Base-by-base conservation (phyloP, 2,329 filamentous ascomycete genomes). In the Alternaria arbusti region DNA sequence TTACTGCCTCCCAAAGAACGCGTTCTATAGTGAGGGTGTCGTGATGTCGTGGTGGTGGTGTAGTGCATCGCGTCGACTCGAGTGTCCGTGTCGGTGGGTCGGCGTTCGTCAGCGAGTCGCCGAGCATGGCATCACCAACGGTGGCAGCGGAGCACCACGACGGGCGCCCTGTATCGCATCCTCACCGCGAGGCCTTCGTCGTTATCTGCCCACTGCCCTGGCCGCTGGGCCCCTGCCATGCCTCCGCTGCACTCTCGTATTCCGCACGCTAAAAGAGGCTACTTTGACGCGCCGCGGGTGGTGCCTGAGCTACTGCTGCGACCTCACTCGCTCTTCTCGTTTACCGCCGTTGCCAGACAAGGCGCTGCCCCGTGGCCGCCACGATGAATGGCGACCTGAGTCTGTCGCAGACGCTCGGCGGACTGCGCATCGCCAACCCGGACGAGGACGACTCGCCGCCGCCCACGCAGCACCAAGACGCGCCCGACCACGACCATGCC, bases 371-470 rank as follows among this genome's bases (percentile, higher is more conserved):
- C 61, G 54, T 54, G 62, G 64, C 73, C 67, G 68, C 70, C 72
- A 76, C 78, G 80, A 97, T 97, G 94, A 93, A 94, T 84, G 93
- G 92, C 82, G 94, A 97, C 84, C 84, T 97, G 79, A 97, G 92
- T 82, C 89, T 98, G 71, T 96, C 94, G 78, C 92, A 94, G 84
- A 93, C 93, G 77, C 87, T 98, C 76, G 96, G 96, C 77, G 95
- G 95, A 75, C 86, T 99, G 81, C 93, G 95, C 80, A 98, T 99
- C 81, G 95, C 96, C 74, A 99, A 98, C 81, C 95, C 95, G 59
- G 94, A 97, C 83, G 89, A 96, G 82, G 86, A 88, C 65, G 84
- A 84, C 65, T 72, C 74, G 57, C 72, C 72, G 59, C 71, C 71
- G 65, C 73, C 73, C 63, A 70, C 72, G n/a, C 63, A 61, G 23